Percentiles rank a stretch among this genome's conserved stretches.
phyloP scores from a whole-genome alignment of 805 yeast species.

The Metschnikowia shivogae region DNA sequence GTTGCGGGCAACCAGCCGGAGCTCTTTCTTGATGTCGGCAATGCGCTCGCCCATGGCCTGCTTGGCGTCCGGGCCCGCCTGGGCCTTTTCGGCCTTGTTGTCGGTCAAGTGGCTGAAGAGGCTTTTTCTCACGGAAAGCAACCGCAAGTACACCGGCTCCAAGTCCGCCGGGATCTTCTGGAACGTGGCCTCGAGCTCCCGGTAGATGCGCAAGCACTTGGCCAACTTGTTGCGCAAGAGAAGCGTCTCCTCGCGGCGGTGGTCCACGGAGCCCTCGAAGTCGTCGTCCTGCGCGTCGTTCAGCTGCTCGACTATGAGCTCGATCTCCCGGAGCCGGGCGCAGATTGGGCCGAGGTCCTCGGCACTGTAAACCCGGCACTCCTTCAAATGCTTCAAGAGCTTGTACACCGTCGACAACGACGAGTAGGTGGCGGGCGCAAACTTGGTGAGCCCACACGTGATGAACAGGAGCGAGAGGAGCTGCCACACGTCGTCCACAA shows the following conservation, averaged over 20 bases:
- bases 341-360: conserved; percentile 79
- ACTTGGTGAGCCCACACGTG: conserved; percentile 84
- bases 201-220: conserved; percentile 56
- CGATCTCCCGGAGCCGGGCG: conserved; percentile 67
- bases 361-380: conserved; percentile 75
- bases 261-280: conserved; percentile 14
- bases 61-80: no score
- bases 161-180: conserved; percentile 39
- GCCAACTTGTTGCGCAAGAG: conserved; percentile 63
- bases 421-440: conserved; percentile 93
- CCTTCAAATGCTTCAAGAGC: conserved; percentile 75
- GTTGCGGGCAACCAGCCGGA: no score
- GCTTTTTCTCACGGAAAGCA: conserved; percentile 60
- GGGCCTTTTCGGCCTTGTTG: conserved; percentile 1
- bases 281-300: conserved; percentile 15
- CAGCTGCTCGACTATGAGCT: conserved; percentile 48
- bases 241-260: conserved; percentile 53
- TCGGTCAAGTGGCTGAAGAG: conserved; percentile 36
- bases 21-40: conserved; percentile 15
- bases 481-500: conserved; percentile 87
- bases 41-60: conserved; percentile 13
- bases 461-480: conserved; percentile 79
- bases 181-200: conserved; percentile 50
- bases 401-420: conserved; percentile 83
- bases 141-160: conserved; percentile 47